phyloP scores from a whole-genome alignment of 1,284 basidiomycete genomes.

The Apiotrichum domesticum region DNA sequence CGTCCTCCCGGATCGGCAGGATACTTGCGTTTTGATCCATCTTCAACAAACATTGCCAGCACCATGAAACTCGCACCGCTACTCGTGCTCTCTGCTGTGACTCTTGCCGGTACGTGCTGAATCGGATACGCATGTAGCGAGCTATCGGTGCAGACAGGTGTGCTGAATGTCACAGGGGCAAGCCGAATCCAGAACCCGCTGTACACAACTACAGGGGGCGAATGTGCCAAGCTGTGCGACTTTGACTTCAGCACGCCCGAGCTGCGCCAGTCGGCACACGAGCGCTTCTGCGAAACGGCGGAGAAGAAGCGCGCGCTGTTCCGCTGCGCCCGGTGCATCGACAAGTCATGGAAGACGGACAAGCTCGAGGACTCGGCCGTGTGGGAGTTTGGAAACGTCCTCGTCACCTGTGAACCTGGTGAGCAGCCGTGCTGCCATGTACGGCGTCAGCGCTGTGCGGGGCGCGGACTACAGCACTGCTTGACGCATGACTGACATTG shows the following conservation, averaged over 20 bases:
- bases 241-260: neutral
- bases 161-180: neutral
- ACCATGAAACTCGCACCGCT: neutral
- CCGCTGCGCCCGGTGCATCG: neutral
- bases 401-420: neutral
- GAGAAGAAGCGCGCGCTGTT: neutral
- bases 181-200: neutral
- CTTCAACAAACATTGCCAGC: neutral
- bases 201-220: neutral
- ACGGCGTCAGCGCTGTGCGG: too few relatives aligned
- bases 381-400: neutral
- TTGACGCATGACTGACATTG: too few relatives aligned
- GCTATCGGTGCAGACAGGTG: too few relatives aligned
- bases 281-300: too few relatives aligned
- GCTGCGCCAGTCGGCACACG: neutral
- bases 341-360: neutral
- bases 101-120: neutral
- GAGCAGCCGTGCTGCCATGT: too few relatives aligned
- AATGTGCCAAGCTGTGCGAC: neutral
- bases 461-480: too few relatives aligned
- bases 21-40: too few relatives aligned
- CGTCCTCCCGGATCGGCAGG: too few relatives aligned
- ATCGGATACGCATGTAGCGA: too few relatives aligned
- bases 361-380: neutral
- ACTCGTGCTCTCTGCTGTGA: neutral